Percentiles rank a stretch among this genome's conserved stretches.
phyloP scores from a whole-genome alignment of 257 asterid genomes.

The Nicotiana noctiflora region DNA sequence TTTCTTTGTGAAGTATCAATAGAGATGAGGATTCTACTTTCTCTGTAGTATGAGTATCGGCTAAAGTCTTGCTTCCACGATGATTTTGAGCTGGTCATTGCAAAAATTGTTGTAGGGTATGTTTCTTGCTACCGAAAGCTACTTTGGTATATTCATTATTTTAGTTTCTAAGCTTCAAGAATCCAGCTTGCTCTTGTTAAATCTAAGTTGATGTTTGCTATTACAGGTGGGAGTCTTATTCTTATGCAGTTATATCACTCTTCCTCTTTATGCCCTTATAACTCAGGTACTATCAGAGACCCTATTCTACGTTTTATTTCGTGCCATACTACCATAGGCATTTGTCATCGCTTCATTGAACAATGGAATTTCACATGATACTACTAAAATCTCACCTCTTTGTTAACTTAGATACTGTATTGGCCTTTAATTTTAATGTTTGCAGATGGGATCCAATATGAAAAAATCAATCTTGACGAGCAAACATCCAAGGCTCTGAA shows the following conservation, averaged over 20 bases:
- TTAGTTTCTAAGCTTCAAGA: background rate
- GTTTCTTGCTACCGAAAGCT: background rate
- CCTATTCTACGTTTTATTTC: background rate
- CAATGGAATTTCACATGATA: background rate
- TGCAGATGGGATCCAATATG: conserved; percentile 84
- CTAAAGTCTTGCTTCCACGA: conserved; percentile 69
- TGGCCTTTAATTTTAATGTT: background rate
- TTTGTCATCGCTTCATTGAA: background rate
- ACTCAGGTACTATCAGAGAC: conserved; percentile 51
- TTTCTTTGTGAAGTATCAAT: background rate
- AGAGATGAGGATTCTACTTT: background rate
- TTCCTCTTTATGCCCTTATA: conserved; percentile 77
- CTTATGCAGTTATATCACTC: conserved; percentile 87
- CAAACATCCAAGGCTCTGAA: conserved; percentile 83
- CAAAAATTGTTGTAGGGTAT: conserved; percentile 63
- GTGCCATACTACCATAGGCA: background rate
- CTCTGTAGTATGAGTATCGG: conserved; percentile 65
- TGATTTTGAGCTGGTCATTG: conserved; percentile 35
- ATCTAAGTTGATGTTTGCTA: background rate
- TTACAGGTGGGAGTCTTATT: conserved; percentile 54
- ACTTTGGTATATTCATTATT: background rate
- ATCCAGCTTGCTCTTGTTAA: background rate
- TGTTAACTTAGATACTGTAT: background rate
- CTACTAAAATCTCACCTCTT: background rate
- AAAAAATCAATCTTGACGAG: conserved; percentile 75